Base-by-base conservation (phyloP, 768 basidiomycete species). In the Lentinula raphanica region DNA sequence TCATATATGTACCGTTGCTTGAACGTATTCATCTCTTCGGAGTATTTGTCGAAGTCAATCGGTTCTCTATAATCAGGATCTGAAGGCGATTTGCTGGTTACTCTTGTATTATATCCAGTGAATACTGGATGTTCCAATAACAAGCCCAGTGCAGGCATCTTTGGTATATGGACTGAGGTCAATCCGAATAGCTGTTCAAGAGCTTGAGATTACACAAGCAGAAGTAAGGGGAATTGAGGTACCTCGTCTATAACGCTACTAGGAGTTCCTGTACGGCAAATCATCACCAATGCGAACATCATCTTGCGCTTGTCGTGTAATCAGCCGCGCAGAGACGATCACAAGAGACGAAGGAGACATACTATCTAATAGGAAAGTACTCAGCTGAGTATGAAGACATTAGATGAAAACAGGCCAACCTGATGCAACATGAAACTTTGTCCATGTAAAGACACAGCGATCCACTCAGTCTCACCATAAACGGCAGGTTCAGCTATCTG, bases 351-450 rank as follows among this genome's bases (percentile, higher is more conserved):
- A 68, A 64, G 58, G 63, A 59, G 36, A 69, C 76, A 59, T 63
- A 84, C 82, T 61, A 84, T 85, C 81, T 83, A 53, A 35, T 29
- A n/a, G 12, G n/a, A 48, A 15, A 8, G 15, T 3, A 39, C 19
- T 53, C 28, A 53, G 36, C 36, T 39, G 12, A 23, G 27, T 13
- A 38, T 2, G 25, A 17, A 39, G 5, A 27, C 2, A 17, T 38
- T 38, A 11, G 3, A 55, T n/a, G n/a, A 19, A 15, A 3, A 35
- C 23, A 27, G 58, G 39, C 35, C 48, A 65, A 94, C 94, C 79
- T 99, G 97, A 71, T 99, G 96, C 55, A 99, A 74, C 97, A 99
- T 98, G 71, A 99, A 99, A 65, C 92, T 94, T 71, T 99, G 97
- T 0, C 96, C 97, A 68, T 98, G 94, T 69, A 97, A 89, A 59